Evolutionary conservation across 805 yeast genomes (phyloP).

Genomic region (Wickerhamiella brachini): DNA sequence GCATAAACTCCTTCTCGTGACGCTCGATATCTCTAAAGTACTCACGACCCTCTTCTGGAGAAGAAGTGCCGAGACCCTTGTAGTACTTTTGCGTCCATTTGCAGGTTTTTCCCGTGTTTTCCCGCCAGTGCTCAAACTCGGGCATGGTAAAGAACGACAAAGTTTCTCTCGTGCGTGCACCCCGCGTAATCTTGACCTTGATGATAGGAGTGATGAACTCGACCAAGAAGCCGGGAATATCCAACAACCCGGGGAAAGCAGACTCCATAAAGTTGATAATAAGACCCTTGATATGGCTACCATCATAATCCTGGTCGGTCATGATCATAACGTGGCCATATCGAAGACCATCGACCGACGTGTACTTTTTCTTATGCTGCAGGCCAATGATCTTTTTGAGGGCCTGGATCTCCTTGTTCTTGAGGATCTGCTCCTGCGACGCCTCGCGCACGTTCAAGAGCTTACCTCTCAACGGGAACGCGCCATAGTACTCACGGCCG

Average conservation of each 20-base stretch:
- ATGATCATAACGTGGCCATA: constrained; percentile 97
- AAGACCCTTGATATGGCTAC: constrained; percentile 93
- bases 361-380: constrained; percentile 80
- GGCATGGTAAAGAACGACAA: constrained; percentile 88
- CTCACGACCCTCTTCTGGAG: constrained; percentile 61
- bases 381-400: constrained; percentile 90
- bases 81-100: constrained; percentile 91
- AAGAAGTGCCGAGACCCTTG: constrained; percentile 97
- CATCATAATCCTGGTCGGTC: constrained; percentile 99
- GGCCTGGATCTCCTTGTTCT: constrained; percentile 89
- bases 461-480: constrained; percentile 92
- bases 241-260: constrained; percentile 84
- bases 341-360: constrained; percentile 58
- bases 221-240: constrained; percentile 78
- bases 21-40: constrained; percentile 74
- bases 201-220: constrained; percentile 96
- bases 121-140: constrained; percentile 89
- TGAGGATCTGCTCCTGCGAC: constrained; percentile 83
- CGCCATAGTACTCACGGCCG: constrained; percentile 90
- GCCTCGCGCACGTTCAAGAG: constrained; percentile 93
- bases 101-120: constrained; percentile 54
- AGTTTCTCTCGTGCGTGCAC: constrained; percentile 30
- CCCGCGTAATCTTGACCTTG: constrained; percentile 60
- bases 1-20: constrained; percentile 76
- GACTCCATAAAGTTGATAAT: constrained; percentile 86